phyloP scores from a whole-genome alignment of 768 basidiomycete genomes.

The Pleurotus pulmonarius region DNA sequence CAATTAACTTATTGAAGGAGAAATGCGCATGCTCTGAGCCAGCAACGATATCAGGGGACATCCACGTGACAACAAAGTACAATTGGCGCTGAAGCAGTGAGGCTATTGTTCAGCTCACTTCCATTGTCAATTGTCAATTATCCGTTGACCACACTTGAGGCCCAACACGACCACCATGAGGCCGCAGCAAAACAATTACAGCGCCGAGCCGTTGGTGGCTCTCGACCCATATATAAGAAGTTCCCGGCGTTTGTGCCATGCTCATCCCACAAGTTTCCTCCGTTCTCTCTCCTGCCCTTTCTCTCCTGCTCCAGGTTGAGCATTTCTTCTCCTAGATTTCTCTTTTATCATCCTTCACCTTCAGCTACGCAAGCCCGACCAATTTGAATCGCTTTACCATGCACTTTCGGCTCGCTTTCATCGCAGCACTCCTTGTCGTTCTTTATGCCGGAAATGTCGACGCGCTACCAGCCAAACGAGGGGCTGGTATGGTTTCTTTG shows the following conservation, averaged over 20 bases:
- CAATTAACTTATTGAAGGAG: too few species aligned
- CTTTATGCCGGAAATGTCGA: constrained; percentile 15
- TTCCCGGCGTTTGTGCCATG: not conserved
- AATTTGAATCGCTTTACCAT: constrained; percentile 21
- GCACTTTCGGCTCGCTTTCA: constrained; percentile 36
- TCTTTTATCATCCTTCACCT: too few species aligned
- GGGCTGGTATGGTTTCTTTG: constrained; percentile 12
- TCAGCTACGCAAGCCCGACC: not conserved
- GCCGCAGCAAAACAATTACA: constrained; percentile 1
- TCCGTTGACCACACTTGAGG: not conserved
- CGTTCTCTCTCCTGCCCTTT: not conserved
- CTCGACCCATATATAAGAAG: not conserved
- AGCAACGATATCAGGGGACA: too few species aligned
- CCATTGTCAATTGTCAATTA: constrained; percentile 5
- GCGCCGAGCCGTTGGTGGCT: not conserved
- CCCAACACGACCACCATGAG: not conserved
- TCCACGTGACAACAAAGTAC: not conserved
- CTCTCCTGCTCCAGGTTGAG: constrained; percentile 7
- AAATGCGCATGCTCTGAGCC: too few species aligned
- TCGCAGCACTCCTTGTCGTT: constrained; percentile 30
- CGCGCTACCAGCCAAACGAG: constrained; percentile 23
- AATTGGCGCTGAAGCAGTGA: not conserved
- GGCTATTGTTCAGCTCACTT: not conserved
- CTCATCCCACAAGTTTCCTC: not conserved
- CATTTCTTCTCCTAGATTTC: not conserved